Conservation (phyloP, 2,329 filamentous ascomycete species). For the Colletotrichum kahawae region DNA sequence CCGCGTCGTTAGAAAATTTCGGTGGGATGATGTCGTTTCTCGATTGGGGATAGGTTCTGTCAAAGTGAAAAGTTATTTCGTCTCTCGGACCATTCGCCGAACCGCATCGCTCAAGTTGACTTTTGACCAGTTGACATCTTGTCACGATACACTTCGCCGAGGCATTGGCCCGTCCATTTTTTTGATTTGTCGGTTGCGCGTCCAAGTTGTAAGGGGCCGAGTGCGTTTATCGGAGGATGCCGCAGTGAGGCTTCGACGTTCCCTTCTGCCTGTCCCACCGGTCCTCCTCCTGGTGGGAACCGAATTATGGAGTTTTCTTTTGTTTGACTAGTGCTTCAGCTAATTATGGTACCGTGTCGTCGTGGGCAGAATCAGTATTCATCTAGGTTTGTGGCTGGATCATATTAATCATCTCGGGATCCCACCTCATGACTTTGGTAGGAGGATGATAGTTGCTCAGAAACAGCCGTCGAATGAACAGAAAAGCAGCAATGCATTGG, state of each 20-base stretch:
- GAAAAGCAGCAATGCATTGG: neutral
- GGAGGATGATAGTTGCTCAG: accelerated
- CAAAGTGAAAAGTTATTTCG: neutral
- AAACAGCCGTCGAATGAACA: neutral
- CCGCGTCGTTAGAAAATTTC: neutral
- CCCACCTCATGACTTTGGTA: neutral
- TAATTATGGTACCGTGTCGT: neutral
- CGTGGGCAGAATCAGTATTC: neutral
- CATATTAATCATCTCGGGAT: neutral
- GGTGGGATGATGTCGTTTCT: neutral
- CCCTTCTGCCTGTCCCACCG: neutral
- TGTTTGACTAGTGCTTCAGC: neutral
- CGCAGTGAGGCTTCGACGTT: neutral
- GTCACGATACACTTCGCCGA: neutral
- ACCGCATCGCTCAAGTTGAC: neutral
- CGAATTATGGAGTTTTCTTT: neutral
- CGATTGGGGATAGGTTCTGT: neutral
- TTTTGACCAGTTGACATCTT: neutral
- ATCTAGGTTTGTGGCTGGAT: neutral
- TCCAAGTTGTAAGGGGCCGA: neutral
- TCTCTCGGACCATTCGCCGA: neutral
- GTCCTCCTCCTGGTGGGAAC: neutral
- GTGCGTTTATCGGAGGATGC: neutral
- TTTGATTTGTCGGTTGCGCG: neutral
- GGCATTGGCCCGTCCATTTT: neutral